Evolutionary conservation across 2,329 filamentous ascomycete species (phyloP).

Genomic region (Sphaerulina vaccinii): DNA sequence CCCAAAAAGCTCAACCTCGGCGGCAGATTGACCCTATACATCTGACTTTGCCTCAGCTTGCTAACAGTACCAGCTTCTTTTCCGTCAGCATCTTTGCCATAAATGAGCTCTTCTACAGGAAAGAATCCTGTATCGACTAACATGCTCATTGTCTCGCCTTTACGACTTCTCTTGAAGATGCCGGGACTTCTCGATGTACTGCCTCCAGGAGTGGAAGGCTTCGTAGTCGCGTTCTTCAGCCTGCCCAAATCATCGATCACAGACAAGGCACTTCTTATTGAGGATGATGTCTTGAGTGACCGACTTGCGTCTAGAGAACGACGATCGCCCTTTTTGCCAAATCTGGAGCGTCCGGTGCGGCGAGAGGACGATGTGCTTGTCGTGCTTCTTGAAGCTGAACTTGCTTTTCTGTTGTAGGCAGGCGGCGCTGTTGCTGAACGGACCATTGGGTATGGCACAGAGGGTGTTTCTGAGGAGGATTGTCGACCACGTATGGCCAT

Average conservation of each 20-base stretch:
- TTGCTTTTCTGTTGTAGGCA: conserved; percentile 2
- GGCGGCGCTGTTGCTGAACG: conserved; percentile 14
- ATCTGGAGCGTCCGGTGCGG: conserved; percentile 1
- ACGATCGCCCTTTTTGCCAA: background rate
- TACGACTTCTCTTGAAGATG: conserved; percentile 20
- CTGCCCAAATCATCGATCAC: conserved; percentile 8
- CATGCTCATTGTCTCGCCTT: conserved; percentile 36
- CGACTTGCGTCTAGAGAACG: background rate
- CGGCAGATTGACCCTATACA: conserved; percentile 25
- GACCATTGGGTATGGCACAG: background rate
- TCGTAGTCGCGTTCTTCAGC: conserved; percentile 9
- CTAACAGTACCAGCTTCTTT: conserved; percentile 3
- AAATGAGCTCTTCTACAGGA: conserved; percentile 18
- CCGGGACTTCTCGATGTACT: conserved; percentile 4
- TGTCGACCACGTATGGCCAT: background rate
- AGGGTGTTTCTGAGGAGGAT: background rate
- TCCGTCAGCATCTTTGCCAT: conserved; percentile 6
- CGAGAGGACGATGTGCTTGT: background rate
- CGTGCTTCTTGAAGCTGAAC: background rate
- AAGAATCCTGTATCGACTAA: conserved; percentile 35
- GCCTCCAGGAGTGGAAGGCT: conserved; percentile 9
- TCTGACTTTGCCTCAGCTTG: conserved; percentile 11
- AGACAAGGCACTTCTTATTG: background rate
- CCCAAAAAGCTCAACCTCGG: conserved; percentile 28
- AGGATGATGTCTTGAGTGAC: background rate